A percentile compares a stretch with the other conserved stretches of the same genome.
phyloP scores from a whole-genome alignment of 768 basidiomycete species.

The Xanthoconium purpureum region DNA sequence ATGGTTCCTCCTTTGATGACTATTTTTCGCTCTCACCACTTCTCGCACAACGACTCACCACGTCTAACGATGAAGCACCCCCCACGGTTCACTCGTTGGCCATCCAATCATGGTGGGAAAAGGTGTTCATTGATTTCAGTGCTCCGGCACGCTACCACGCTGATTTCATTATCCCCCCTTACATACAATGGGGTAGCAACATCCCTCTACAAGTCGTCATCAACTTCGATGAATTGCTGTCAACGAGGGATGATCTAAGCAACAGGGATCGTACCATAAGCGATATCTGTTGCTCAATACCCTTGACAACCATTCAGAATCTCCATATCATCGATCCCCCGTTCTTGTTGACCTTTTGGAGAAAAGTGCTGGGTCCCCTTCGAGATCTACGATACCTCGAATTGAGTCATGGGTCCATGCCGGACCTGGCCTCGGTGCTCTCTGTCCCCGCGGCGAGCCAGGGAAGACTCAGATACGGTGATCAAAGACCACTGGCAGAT shows the following conservation, averaged over 20 bases:
- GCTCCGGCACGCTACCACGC: neutral
- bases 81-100: neutral
- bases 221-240: neutral
- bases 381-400: neutral
- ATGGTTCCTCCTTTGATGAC: neutral
- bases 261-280: neutral
- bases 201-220: neutral
- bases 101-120: neutral
- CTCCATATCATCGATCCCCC: neutral
- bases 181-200: neutral
- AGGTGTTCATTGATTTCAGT: neutral
- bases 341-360: conserved; percentile 1
- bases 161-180: no score
- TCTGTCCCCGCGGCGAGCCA: neutral
- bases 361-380: neutral
- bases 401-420: neutral
- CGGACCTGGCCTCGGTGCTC: neutral
- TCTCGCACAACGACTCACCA: neutral
- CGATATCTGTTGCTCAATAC: neutral
- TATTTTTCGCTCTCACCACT: neutral
- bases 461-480: neutral
- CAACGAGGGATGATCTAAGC: no score
- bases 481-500: no score
- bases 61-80: neutral
- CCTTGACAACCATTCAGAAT: neutral